Evolutionary conservation across 768 basidiomycete genomes (phyloP).

Genomic region (Russula virescens): DNA sequence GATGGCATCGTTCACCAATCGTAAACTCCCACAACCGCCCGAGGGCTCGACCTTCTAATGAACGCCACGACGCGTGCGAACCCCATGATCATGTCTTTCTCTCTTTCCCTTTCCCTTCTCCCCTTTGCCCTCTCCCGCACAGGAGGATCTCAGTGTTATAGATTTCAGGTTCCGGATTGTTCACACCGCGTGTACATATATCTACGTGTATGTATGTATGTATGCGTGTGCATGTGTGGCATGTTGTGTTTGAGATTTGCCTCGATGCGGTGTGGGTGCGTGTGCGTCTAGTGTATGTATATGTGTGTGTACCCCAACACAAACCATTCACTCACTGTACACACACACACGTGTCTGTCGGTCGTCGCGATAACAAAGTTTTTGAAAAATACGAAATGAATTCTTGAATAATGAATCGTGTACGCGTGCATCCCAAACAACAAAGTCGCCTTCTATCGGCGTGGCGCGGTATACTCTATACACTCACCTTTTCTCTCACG

Average conservation of each 20-base stretch:
- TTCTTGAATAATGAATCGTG: too few relatives aligned
- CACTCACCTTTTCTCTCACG: too few relatives aligned
- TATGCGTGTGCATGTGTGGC: neutral
- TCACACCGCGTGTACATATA: conserved; percentile 1
- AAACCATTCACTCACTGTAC: too few relatives aligned
- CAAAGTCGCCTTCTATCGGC: too few relatives aligned
- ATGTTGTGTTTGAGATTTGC: neutral
- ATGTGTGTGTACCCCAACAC: neutral
- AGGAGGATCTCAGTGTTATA: conserved; percentile 8
- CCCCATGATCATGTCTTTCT: neutral
- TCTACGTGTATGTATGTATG: neutral
- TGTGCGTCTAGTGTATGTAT: neutral
- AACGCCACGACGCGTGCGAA: neutral
- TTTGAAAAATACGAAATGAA: neutral
- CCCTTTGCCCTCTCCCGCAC: neutral
- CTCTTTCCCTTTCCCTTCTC: neutral
- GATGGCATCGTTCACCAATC: conserved; percentile 88
- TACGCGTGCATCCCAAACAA: too few relatives aligned
- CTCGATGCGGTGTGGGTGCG: neutral
- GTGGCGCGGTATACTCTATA: too few relatives aligned
- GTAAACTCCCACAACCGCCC: conserved; percentile 91
- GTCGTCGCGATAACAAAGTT: neutral
- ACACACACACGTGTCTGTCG: neutral
- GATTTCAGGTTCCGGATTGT: conserved; percentile 6
- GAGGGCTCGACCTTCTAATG: conserved; percentile 71